Evolutionary conservation across 768 basidiomycete species (phyloP).

Genomic region (Pulveroboletus frians): DNA sequence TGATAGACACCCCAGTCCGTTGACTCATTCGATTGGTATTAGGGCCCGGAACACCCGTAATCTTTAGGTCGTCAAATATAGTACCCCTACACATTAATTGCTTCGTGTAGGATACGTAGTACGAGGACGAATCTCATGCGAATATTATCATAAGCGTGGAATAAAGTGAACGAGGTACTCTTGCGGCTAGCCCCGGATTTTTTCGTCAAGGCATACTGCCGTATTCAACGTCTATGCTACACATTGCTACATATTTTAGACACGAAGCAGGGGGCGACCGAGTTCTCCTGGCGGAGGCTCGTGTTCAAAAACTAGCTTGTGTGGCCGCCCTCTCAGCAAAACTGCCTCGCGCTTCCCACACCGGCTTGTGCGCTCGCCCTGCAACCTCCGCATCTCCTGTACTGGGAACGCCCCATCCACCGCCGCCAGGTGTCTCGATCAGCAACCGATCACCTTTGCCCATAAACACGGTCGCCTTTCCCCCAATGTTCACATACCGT

Average conservation of each 20-base stretch:
- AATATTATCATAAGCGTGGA: too few relatives aligned
- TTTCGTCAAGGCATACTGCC: too few relatives aligned
- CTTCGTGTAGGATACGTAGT: background rate
- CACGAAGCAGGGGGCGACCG: background rate
- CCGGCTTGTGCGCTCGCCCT: slow-evolving; percentile 28
- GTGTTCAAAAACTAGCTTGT: slow-evolving; percentile 54
- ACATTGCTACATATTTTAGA: background rate
- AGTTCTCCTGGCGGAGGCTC: background rate
- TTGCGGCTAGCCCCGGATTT: too few relatives aligned
- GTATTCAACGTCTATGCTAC: background rate
- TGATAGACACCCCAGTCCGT: background rate
- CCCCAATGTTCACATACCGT: slow-evolving; percentile 79
- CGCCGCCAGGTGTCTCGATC: slow-evolving; percentile 88
- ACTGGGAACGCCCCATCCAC: slow-evolving; percentile 64
- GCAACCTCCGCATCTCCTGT: slow-evolving; percentile 6
- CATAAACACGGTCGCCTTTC: slow-evolving; percentile 84
- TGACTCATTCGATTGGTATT: background rate
- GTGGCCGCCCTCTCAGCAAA: slow-evolving; percentile 57
- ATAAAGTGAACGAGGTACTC: too few relatives aligned
- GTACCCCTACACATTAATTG: background rate
- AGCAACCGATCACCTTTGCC: slow-evolving; percentile 78
- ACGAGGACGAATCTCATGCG: background rate
- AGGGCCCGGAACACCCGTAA: background rate
- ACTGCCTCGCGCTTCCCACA: slow-evolving; percentile 71
- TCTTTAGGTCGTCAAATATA: background rate